Evolutionary conservation across 2,329 filamentous ascomycete species (phyloP).

Genomic region (Claviceps capensis): DNA sequence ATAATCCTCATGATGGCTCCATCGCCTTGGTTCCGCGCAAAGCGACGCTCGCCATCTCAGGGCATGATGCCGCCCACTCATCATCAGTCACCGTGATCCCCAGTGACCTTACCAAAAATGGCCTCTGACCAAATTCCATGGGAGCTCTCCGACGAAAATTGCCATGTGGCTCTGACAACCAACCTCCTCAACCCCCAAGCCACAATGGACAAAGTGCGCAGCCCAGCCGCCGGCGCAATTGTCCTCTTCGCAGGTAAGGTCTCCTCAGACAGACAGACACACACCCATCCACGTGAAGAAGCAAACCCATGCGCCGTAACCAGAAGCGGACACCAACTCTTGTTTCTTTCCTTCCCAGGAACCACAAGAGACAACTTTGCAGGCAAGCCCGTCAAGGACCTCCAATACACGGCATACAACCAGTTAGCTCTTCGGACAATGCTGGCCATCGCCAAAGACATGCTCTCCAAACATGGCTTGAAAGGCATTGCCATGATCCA

Average conservation of each 20-base stretch:
- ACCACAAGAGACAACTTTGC: slow-evolving; percentile 67
- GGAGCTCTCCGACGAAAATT: slow-evolving; percentile 33
- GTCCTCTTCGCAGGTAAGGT: slow-evolving; percentile 59
- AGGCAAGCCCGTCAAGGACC: slow-evolving; percentile 55
- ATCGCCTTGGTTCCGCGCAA: not conserved
- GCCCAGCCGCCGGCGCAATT: slow-evolving; percentile 59
- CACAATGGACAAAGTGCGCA: slow-evolving; percentile 55
- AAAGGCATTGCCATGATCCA: slow-evolving; percentile 69
- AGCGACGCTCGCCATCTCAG: not conserved
- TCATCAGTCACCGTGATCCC: not conserved
- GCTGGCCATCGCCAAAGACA: slow-evolving; percentile 43
- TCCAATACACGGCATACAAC: slow-evolving; percentile 63
- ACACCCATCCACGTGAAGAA: not conserved
- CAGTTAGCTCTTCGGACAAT: slow-evolving; percentile 58
- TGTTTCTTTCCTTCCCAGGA: slow-evolving; percentile 28
- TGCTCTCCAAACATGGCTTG: slow-evolving; percentile 49
- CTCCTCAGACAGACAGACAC: not conserved
- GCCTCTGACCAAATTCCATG: slow-evolving; percentile 13
- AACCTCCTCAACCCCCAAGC: slow-evolving; percentile 41
- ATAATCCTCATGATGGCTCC: not conserved
- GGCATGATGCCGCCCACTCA: not conserved
- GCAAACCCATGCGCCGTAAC: not conserved
- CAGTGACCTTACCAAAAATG: slow-evolving; percentile 3
- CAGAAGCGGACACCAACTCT: not conserved
- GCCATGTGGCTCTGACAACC: slow-evolving; percentile 57